These are phyloP conservation scores for Phanerochaete carnosa DNA, from an alignment of 768 basidiomycete genomes.

Conservation along the genomic window DNA sequence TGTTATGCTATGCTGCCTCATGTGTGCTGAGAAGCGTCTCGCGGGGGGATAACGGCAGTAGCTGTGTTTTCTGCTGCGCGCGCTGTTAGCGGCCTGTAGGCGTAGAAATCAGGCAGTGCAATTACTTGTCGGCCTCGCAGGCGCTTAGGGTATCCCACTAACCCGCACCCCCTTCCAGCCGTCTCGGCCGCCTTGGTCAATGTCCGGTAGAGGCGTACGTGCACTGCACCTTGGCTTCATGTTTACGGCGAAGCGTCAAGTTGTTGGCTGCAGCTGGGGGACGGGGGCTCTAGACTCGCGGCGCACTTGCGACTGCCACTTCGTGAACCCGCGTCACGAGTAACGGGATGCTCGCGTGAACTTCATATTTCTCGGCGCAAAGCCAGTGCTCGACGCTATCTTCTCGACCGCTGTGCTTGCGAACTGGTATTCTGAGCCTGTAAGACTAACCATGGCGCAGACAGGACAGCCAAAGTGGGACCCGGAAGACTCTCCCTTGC, in stretches of 20 bases:
- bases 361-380: background rate
- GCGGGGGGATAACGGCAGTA: too few species aligned
- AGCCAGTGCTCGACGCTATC: background rate
- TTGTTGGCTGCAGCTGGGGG: background rate
- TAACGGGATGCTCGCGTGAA: background rate
- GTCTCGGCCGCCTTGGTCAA: background rate
- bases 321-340: background rate
- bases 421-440: background rate
- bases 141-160: background rate
- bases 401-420: background rate
- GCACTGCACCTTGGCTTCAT: background rate
- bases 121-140: background rate
- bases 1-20: background rate
- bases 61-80: background rate
- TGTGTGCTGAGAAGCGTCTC: background rate
- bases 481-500: too few species aligned
- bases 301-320: background rate
- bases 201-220: background rate
- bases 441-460: background rate
- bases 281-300: background rate
- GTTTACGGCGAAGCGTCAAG: background rate
- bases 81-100: too few species aligned
- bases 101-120: background rate
- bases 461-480: background rate
- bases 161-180: background rate